Evolutionary conservation across 495 filamentous ascomycete genomes (phyloP).

Genomic region (Wilcoxina mikolae): DNA sequence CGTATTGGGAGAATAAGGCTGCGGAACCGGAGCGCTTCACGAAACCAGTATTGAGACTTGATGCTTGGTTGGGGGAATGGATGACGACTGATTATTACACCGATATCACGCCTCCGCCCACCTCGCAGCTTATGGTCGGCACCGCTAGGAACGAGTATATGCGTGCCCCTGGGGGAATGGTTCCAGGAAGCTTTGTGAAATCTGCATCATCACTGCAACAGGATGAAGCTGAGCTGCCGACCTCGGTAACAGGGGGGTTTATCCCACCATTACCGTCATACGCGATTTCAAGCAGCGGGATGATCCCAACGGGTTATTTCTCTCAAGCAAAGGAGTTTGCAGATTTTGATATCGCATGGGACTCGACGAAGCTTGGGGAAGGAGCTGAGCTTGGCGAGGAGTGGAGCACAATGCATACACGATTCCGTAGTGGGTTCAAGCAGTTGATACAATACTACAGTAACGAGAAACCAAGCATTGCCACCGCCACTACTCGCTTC

Average conservation of each 20-base stretch:
- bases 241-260: conserved; percentile 37
- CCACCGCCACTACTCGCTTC: conserved; percentile 29
- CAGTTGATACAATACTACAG: conserved; percentile 71
- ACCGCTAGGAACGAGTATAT: conserved; percentile 17
- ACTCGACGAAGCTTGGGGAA: conserved; percentile 82
- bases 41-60: conserved; percentile 57
- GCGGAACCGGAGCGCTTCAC: conserved; percentile 25
- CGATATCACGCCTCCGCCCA: conserved; percentile 74
- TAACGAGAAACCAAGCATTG: conserved; percentile 34
- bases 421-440: conserved; percentile 63
- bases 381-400: conserved; percentile 84
- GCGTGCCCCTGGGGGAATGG: conserved; percentile 12
- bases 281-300: conserved; percentile 60
- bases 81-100: conserved; percentile 84
- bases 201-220: no score
- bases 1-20: conserved; percentile 15
- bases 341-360: conserved; percentile 83
- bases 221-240: conserved; percentile 12
- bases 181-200: conserved; percentile 2
- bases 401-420: conserved; percentile 85
- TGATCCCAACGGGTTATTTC: conserved; percentile 77
- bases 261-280: conserved; percentile 59
- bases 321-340: conserved; percentile 79
- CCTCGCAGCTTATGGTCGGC: conserved; percentile 37
- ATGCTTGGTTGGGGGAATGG: conserved; percentile 94